These are phyloP conservation scores for Claviceps spartinae DNA, from an alignment of 2,329 filamentous ascomycete genomes.

Conservation along the genomic window DNA sequence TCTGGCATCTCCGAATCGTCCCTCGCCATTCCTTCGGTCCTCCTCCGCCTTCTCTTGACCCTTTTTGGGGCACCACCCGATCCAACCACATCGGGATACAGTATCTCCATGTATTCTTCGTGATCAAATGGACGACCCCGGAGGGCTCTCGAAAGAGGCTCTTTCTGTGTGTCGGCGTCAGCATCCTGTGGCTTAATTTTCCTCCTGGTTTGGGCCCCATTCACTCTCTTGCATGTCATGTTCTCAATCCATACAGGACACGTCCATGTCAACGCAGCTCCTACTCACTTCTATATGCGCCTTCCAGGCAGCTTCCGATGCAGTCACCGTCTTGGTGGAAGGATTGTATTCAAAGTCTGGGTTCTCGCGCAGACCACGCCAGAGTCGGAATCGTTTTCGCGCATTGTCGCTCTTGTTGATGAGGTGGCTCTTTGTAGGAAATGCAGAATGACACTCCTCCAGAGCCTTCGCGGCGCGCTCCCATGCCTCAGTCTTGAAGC, in stretches of 20 bases:
- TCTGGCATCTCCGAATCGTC: slow-evolving; percentile 37
- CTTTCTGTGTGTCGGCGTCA: slow-evolving; percentile 28
- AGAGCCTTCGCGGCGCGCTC: slow-evolving; percentile 41
- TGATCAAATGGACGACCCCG: slow-evolving; percentile 46
- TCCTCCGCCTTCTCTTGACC: slow-evolving; percentile 40
- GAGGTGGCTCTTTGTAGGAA: slow-evolving; percentile 45
- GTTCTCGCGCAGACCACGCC: slow-evolving; percentile 44
- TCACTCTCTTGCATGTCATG: not conserved
- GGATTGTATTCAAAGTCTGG: slow-evolving; percentile 43
- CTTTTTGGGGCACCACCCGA: slow-evolving; percentile 46
- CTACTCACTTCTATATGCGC: slow-evolving; percentile 41
- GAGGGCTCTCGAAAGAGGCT: slow-evolving; percentile 43
- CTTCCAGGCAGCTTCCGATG: slow-evolving; percentile 43
- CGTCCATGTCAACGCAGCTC: not conserved
- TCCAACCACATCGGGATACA: slow-evolving; percentile 47
- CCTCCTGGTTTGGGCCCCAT: not conserved
- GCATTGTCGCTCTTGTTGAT: slow-evolving; percentile 53
- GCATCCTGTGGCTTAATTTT: not conserved
- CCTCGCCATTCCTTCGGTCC: slow-evolving; percentile 30
- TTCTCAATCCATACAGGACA: not conserved
- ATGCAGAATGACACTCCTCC: slow-evolving; percentile 40
- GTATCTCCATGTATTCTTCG: slow-evolving; percentile 45
- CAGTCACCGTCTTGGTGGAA: slow-evolving; percentile 35
- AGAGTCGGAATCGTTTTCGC: slow-evolving; percentile 48
- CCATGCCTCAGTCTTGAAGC: slow-evolving; percentile 49